phyloP scores from a whole-genome alignment of 495 filamentous ascomycete species.

The Cercophora scortea region DNA sequence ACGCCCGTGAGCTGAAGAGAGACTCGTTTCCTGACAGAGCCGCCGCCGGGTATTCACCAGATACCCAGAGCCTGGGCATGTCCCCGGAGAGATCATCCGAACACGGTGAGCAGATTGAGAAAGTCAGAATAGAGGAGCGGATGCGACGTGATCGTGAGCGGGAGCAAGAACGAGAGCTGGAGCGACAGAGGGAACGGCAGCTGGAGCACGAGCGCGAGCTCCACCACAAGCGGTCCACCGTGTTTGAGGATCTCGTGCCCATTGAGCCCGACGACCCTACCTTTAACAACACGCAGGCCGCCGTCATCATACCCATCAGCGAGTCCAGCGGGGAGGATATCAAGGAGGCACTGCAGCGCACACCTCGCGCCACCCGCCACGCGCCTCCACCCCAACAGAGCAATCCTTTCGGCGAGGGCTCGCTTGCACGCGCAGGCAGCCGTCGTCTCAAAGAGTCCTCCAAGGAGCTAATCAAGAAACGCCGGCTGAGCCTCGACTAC shows the following conservation, averaged over 20 bases:
- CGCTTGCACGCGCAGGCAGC: conserved; percentile 23
- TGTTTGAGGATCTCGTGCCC: conserved; percentile 20
- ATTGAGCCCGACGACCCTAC: conserved; percentile 14
- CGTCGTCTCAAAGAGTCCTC: conserved; percentile 19
- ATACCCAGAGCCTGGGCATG: conserved; percentile 14
- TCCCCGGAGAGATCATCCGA: conserved; percentile 20
- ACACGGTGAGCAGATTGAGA: conserved; percentile 13
- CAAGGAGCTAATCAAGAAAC: conserved; percentile 22
- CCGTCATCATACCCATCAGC: conserved; percentile 13
- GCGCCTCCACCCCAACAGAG: conserved; percentile 1
- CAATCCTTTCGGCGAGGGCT: conserved; percentile 5
- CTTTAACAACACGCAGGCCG: conserved; percentile 25
- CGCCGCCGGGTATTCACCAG: conserved; percentile 11
- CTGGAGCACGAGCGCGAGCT: conserved; percentile 13
- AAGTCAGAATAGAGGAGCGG: conserved; percentile 18
- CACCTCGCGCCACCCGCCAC: conserved; percentile 14
- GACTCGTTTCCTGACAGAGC: conserved; percentile 13
- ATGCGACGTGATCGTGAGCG: conserved; percentile 15
- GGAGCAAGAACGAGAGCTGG: conserved; percentile 12
- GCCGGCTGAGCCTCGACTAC: conserved; percentile 42
- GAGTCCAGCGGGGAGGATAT: conserved; percentile 12
- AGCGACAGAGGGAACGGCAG: conserved; percentile 14
- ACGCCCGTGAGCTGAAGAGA: conserved; percentile 15
- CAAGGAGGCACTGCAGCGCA: conserved; percentile 15
- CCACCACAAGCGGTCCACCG: conserved; percentile 22